These are phyloP conservation scores for Fusarium tricinctum DNA, from an alignment of 2,329 filamentous ascomycete genomes.

Conservation along the genomic window DNA sequence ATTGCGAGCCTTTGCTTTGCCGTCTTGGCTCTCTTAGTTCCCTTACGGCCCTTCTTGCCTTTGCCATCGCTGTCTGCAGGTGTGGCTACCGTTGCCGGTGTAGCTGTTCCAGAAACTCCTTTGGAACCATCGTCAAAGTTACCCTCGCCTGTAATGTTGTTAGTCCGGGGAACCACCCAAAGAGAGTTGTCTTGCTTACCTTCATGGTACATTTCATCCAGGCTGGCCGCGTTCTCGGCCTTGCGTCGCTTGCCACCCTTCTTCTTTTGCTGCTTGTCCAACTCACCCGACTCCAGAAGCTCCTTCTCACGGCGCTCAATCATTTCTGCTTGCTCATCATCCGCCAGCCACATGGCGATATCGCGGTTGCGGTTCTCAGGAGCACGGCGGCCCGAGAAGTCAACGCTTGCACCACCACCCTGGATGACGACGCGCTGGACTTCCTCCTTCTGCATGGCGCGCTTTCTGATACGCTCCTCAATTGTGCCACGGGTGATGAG, in stretches of 20 bases:
- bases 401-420: constrained; percentile 89
- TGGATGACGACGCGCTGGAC: constrained; percentile 97
- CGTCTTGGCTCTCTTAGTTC: constrained; percentile 70
- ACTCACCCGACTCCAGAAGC: constrained; percentile 78
- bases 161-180: constrained; percentile 35
- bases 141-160: constrained; percentile 79
- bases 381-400: constrained; percentile 92
- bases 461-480: constrained; percentile 97
- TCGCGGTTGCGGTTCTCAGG: constrained; percentile 96
- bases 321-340: constrained; percentile 94
- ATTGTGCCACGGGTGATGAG: constrained; percentile 97
- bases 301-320: constrained; percentile 95
- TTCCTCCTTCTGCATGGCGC: constrained; percentile 97
- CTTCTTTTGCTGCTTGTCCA: constrained; percentile 74
- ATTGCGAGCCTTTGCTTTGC: constrained; percentile 77
- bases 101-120: constrained; percentile 68
- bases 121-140: constrained; percentile 93
- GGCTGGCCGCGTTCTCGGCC: constrained; percentile 69
- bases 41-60: constrained; percentile 71
- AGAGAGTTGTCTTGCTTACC: constrained; percentile 71
- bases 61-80: constrained; percentile 73
- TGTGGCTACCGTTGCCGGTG: constrained; percentile 87
- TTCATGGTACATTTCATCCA: constrained; percentile 99
- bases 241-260: constrained; percentile 71
- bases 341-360: constrained; percentile 98